Evolutionary conservation across 345 rosid genomes (phyloP), one percentile per base, ranked within the genome.

Genomic region (Mangifera indica): DNA sequence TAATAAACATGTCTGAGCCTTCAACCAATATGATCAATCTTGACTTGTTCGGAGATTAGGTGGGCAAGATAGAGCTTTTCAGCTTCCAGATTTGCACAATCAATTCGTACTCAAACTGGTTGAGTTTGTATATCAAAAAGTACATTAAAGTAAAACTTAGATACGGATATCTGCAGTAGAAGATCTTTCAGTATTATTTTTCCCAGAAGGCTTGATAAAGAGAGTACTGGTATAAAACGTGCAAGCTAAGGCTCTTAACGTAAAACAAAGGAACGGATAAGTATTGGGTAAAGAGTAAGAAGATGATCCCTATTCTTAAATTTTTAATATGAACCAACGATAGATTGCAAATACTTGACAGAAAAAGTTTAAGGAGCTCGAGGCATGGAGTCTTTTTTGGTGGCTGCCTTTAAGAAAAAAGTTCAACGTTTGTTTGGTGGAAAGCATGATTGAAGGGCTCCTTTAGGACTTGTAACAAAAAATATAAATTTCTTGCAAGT

Each of bases 311-410:
- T 6, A 65, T 37, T 11, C 55, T 8, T 8, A 9, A 25, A 12
- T 18, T 17, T 0, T n/a, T n/a, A 65, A 24, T 48, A 8, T 25
- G 10, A 24, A 49, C 25, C 17, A 49, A 48, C 17, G 20, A 60
- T 20, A 0, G 48, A 13, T 32, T 60, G 67, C 59, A 49, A 60
- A 20, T 18, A 29, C 29, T 59, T 18, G 21, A 14, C 29, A 14
- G 26, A 25, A 67, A 48, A 11, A 46, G 20, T 49, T n/a, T 11
- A 45, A 25, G 64, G 73, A 45, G 12, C 13, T 58, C 17, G 29
- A 58, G 73, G 64, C 55, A 45, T 42, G 26, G 15, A 17, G 73
- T 70, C 73, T 25, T n/a, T 70, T 46, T 61, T 20, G 74, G 74
- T 21, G 67, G 60, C 67, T 51, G 67, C 0, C 60, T 34, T 48